Conservation (phyloP, 2,329 filamentous ascomycete genomes). For the Sarocladiaceae sp. region DNA sequence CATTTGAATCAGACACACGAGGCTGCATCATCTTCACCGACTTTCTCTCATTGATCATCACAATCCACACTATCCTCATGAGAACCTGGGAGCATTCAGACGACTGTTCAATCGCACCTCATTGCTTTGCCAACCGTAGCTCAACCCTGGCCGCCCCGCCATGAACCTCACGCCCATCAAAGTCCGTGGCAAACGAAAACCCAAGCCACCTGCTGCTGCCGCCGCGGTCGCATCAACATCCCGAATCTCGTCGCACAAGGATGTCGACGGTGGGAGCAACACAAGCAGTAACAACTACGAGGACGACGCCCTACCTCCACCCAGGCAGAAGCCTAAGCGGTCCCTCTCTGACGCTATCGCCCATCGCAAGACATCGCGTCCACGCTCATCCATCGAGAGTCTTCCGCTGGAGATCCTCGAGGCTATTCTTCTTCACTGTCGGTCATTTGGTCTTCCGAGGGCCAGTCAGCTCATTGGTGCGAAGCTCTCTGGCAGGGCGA, state of each 20-base stretch:
- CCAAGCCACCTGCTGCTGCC: not conserved
- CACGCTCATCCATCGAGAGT: conserved; percentile 19
- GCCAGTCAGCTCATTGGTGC: conserved; percentile 37
- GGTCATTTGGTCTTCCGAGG: conserved; percentile 40
- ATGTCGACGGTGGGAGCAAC: not conserved
- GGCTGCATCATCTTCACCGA: too few relatives aligned
- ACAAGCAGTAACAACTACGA: not conserved
- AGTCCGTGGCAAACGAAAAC: conserved; percentile 38
- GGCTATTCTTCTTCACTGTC: conserved; percentile 43
- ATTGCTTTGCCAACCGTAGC: too few relatives aligned
- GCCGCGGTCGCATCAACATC: not conserved
- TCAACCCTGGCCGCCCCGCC: not conserved
- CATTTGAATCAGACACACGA: too few relatives aligned
- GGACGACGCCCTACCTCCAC: not conserved
- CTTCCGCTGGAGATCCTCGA: conserved; percentile 50
- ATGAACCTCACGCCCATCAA: conserved; percentile 38
- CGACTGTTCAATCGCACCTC: too few relatives aligned
- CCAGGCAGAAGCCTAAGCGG: conserved; percentile 20
- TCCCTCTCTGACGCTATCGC: conserved; percentile 24
- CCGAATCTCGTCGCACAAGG: not conserved
- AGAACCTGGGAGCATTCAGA: too few relatives aligned
- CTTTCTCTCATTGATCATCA: too few relatives aligned
- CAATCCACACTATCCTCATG: too few relatives aligned
- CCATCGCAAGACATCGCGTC: conserved; percentile 16
- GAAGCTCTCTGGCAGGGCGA: conserved; percentile 36